phyloP scores from a whole-genome alignment of 129 eudicot genomes.

The Apium graveolens region DNA sequence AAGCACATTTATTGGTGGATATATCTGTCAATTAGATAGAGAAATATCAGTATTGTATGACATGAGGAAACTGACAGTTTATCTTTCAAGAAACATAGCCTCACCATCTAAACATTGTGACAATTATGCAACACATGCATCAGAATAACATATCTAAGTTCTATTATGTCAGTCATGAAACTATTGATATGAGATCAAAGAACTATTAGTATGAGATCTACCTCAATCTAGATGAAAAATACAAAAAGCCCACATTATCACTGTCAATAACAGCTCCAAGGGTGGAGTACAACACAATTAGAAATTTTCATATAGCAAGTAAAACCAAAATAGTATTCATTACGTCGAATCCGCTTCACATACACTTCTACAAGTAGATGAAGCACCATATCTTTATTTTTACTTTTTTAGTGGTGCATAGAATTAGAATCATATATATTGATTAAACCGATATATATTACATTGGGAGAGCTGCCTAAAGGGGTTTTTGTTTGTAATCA shows the following conservation, averaged over 20 bases:
- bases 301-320: neutral
- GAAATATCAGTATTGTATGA: slow-evolving; percentile 8
- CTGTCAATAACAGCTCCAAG: neutral
- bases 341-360: neutral
- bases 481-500: neutral
- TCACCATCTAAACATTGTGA: neutral
- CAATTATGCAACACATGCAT: neutral
- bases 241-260: neutral
- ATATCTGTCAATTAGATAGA: slow-evolving; percentile 53
- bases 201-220: neutral
- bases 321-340: neutral
- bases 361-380: neutral
- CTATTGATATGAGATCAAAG: neutral
- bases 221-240: neutral
- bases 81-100: neutral
- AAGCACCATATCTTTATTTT: neutral
- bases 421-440: neutral
- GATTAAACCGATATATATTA: neutral
- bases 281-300: neutral
- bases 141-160: neutral
- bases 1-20: slow-evolving; percentile 97
- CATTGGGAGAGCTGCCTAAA: neutral
- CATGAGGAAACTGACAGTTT: neutral
- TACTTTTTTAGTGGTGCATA: neutral
- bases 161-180: neutral